phyloP scores from a whole-genome alignment of 129 eudicot species.

The Centrapalus pauciflorus region DNA sequence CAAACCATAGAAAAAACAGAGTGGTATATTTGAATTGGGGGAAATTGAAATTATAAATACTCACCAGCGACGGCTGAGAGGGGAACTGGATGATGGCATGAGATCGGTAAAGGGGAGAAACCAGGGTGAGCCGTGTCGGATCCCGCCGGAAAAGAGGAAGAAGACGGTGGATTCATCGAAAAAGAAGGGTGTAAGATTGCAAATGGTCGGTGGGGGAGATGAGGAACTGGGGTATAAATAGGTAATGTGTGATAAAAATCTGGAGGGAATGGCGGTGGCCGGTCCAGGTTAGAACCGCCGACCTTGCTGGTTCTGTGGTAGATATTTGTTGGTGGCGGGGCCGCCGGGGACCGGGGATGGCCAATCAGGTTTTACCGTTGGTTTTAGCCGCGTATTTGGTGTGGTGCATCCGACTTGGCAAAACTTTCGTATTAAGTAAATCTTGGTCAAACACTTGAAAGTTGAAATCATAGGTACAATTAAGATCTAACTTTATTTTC shows the following conservation, averaged over 20 bases:
- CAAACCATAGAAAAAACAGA: background rate
- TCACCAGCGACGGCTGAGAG: background rate
- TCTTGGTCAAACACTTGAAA: background rate
- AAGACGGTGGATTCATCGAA: conserved; percentile 6
- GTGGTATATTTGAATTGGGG: background rate
- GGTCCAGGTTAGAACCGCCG: background rate
- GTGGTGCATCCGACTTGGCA: conserved; percentile 9
- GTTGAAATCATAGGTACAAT: background rate
- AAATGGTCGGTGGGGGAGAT: conserved; percentile 3
- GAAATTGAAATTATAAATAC: background rate
- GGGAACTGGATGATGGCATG: conserved; percentile 6
- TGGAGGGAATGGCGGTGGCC: conserved; percentile 7
- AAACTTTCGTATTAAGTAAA: conserved; percentile 1
- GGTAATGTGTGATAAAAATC: conserved; percentile 9
- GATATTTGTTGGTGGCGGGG: conserved; percentile 2
- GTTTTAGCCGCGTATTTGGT: background rate
- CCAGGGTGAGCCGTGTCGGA: conserved; percentile 9
- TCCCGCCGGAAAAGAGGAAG: conserved; percentile 5
- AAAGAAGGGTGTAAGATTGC: background rate
- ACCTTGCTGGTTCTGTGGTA: conserved; percentile 3
- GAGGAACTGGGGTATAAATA: conserved; percentile 1
- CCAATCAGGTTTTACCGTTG: background rate
- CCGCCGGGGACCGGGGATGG: background rate
- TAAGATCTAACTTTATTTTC: background rate
- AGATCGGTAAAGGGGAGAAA: background rate